Base-by-base conservation (phyloP, 2,329 filamentous ascomycete genomes). In the Beauveria brongniartii region DNA sequence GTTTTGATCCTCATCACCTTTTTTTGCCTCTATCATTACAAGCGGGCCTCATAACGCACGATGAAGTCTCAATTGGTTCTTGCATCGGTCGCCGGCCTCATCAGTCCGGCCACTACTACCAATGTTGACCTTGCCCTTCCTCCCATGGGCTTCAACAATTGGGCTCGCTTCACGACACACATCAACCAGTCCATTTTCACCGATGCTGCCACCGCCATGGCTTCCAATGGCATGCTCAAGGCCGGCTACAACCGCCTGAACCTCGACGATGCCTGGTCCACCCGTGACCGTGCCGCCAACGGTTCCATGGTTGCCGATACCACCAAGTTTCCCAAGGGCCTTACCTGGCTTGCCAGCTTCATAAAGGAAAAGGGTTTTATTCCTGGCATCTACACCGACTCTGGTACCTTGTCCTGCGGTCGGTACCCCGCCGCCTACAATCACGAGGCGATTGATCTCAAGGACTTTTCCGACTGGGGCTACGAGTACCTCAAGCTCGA, bases 101-200 rank as follows among this genome's bases (percentile, higher is more conserved):
- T 41, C 28, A 46, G 24, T 26, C 55, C 44, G 26, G 56, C 56
- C 44, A 48, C 34, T 9, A 20, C 56, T n/a, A 46, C 37, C 37
- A 20, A 53, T 16, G 43, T 54, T 41, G 41, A 52, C 28, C 61
- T 65, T 5, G 61, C 61, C 18, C 55, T 65, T 1, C 77, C 79
- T 1, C 78, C 79, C 10, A 81, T 81, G 79, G 79, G 77, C 26
- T 82, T 79, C 71, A 80, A 80, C 67, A 78, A 78, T 64, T 82
- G 79, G 79, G 71, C 78, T 1, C 75, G 77, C 41, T 78, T 78
- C 67, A 71, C 72, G 69, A 80, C 77, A 65, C 73, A 75, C 55
- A 73, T 80, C 24, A 80, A 79, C 63, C 75, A 81, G 63, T 74
- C 74, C 4, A 68, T 81, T 4, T 80, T 81, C 61, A 72, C 74